Evolutionary conservation across 306 rosid species (phyloP).

Genomic region (Bauhinia variegata): DNA sequence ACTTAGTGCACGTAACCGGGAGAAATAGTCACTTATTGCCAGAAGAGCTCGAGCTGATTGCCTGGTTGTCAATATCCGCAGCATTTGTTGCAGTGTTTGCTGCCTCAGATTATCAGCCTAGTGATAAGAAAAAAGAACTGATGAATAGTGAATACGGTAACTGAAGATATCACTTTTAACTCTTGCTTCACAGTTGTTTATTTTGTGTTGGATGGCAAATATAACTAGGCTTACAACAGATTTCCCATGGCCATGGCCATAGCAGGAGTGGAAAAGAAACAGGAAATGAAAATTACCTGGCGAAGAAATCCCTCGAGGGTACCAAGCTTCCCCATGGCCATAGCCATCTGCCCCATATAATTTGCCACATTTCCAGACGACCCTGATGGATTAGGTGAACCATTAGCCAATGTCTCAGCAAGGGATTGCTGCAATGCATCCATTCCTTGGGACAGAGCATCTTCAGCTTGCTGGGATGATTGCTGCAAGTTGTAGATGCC

Average conservation of each 20-base stretch:
- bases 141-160: background rate
- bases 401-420: conserved; percentile 87
- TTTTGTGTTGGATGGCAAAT: too few relatives aligned
- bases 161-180: too few relatives aligned
- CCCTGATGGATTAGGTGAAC: conserved; percentile 71
- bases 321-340: conserved; percentile 99
- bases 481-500: conserved; percentile 91
- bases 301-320: conserved; percentile 93
- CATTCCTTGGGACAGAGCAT: conserved; percentile 97
- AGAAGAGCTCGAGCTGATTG: conserved; percentile 88
- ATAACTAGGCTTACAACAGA: too few relatives aligned
- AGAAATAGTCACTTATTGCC: conserved; percentile 77
- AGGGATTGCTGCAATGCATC: conserved; percentile 97
- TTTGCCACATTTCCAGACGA: conserved; percentile 91
- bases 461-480: conserved; percentile 95
- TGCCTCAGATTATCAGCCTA: conserved; percentile 92
- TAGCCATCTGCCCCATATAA: conserved; percentile 99
- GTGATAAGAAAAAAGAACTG: conserved; percentile 2
- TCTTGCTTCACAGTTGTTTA: too few relatives aligned
- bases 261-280: too few relatives aligned
- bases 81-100: conserved; percentile 94
- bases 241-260: too few relatives aligned
- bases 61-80: conserved; percentile 78
- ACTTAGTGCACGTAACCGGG: conserved; percentile 85
- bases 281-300: conserved; percentile 54